Evolutionary conservation across 495 filamentous ascomycete species (phyloP).

Genomic region (Xylaria scruposa): DNA sequence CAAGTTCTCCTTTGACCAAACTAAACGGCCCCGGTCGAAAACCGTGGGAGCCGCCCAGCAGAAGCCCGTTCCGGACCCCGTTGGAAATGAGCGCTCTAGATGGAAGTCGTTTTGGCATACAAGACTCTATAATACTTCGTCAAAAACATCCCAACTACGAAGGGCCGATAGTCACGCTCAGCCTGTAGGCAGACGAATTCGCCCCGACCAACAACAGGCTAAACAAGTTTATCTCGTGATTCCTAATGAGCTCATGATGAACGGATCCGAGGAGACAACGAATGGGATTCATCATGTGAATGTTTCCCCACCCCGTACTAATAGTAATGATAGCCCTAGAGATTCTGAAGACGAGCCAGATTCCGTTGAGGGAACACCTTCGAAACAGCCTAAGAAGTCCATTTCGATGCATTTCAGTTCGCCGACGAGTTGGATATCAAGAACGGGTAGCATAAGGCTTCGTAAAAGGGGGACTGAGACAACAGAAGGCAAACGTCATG

Average conservation of each 20-base stretch:
- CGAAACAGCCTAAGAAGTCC: conserved; percentile 53
- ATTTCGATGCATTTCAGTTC: conserved; percentile 63
- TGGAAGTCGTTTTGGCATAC: conserved; percentile 60
- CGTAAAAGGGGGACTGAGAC: conserved; percentile 51
- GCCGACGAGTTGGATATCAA: conserved; percentile 56
- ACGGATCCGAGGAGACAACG: conserved; percentile 17
- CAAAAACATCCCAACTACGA: conserved; percentile 31
- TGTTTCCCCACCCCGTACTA: conserved; percentile 16
- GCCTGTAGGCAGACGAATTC: conserved; percentile 32
- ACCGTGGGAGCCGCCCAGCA: conserved; percentile 28
- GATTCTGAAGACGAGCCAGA: conserved; percentile 32
- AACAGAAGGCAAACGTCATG: conserved; percentile 50
- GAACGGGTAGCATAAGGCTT: conserved; percentile 55
- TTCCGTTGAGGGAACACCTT: conserved; percentile 42
- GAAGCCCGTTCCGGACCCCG: conserved; percentile 23
- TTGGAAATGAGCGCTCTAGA: conserved; percentile 32
- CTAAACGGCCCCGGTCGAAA: conserved; percentile 35
- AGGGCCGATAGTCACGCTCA: conserved; percentile 25
- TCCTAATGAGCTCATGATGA: conserved; percentile 31
- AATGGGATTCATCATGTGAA: conserved; percentile 16
- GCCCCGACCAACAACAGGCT: conserved; percentile 30
- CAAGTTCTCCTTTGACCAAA: conserved; percentile 46
- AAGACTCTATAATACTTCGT: conserved; percentile 26
- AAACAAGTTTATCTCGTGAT: conserved; percentile 35
- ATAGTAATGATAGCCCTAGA: conserved; percentile 32